Evolutionary conservation across 1,284 basidiomycete species (phyloP).

Genomic region (Xerocomus nothofagi): DNA sequence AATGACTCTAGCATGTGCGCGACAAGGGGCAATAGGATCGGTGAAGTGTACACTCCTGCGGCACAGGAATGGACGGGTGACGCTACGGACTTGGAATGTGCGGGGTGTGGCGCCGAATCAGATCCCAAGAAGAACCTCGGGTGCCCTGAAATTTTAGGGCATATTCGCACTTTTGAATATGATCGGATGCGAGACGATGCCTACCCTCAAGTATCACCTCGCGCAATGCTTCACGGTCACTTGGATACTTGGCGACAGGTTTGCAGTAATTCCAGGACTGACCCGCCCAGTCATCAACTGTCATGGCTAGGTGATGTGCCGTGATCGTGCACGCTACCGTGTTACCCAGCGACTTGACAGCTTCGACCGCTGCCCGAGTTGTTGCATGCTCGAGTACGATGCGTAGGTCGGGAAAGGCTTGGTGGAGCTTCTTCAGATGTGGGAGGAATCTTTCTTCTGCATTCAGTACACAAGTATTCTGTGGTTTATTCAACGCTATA

Average conservation of each 20-base stretch:
- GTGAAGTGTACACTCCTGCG: conserved; percentile 92
- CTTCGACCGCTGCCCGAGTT: conserved; percentile 91
- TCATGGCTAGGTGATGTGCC: conserved; percentile 92
- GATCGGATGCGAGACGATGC: conserved; percentile 6
- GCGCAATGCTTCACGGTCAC: conserved; percentile 85
- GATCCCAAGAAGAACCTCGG: conserved; percentile 98
- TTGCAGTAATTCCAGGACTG: conserved; percentile 98
- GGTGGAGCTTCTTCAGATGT: conserved; percentile 84
- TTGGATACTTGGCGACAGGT: conserved; percentile 95
- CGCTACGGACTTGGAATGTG: conserved; percentile 76
- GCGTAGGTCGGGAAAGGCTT: conserved; percentile 85
- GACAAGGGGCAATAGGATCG: conserved; percentile 85
- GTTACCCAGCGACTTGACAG: conserved; percentile 78
- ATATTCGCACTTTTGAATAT: neutral
- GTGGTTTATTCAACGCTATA: conserved; percentile 10
- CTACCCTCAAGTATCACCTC: conserved; percentile 79
- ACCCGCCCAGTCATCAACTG: conserved; percentile 97
- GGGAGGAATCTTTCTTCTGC: conserved; percentile 91
- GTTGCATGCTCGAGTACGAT: conserved; percentile 99
- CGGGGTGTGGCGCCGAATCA: conserved; percentile 94
- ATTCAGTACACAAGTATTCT: conserved; percentile 94
- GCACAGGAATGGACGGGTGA: conserved; percentile 79
- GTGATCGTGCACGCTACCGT: conserved; percentile 98
- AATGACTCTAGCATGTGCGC: conserved; percentile 87
- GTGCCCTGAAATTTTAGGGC: conserved; percentile 57